Base-by-base conservation (phyloP, 2,329 filamentous ascomycete genomes). In the Trichoderma hamatum region DNA sequence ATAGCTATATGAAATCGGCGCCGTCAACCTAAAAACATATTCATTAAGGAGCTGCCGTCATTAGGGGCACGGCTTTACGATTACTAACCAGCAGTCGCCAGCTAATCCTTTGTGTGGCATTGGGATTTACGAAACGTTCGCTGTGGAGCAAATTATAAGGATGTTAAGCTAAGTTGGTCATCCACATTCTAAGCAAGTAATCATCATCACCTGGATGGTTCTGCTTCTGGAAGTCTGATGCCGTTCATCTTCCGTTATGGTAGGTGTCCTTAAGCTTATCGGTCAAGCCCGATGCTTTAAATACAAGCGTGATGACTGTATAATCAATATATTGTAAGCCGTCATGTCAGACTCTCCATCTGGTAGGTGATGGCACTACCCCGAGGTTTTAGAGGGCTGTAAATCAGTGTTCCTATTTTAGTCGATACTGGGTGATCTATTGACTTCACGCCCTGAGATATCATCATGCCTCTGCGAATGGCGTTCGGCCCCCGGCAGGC, bases 21-120 rank as follows among this genome's bases (percentile, higher is more conserved):
- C 28, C 14, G 60, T 16, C 43, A 52, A 62, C 28, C 24, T n/a
- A 39, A 30, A 54, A 49, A 14, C 51, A 30, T 6, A 10, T 30
- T 30, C n/a, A 54, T 64, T 54, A 64, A 54, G 61, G 61, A 64
- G 61, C 16, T 54, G 30, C 24, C 39, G 24, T 14, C 16, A 52
- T 30, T 24, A 54, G 49, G 61, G 61, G 49, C n/a, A 28, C 19
- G 24, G 2, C 9, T 9, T 21, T 26, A 52, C 32, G 61, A 64
- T 54, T 64, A 64, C 14, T 52, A 43, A 39, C 32, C 32, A 28
- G 4, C 3, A 7, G 9, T 5, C 10, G 7, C n/a, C 10, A 24
- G 16, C n/a, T 49, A 24, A 13, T 24, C 7, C 13, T 34, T 9
- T 11, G 21, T n/a, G 11, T 30, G 16, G 21, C 34, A 30, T 39